Conservation (phyloP, 192 early-diverging fungal genomes). For the Coemansia sp. region DNA sequence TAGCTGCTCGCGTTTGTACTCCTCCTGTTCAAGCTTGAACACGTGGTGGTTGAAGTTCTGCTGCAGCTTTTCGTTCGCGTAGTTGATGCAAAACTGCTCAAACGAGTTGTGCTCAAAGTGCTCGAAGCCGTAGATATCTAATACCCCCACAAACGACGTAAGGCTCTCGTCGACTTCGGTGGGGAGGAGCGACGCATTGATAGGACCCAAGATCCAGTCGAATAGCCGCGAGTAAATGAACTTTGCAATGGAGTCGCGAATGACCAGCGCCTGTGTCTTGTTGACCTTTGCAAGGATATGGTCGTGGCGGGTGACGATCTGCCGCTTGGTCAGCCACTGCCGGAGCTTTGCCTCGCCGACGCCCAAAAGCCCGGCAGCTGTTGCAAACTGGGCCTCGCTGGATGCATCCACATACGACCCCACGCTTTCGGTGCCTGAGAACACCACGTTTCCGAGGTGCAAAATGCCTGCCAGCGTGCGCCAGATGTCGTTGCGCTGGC, state of each 20-base stretch:
- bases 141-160: slow-evolving; percentile 77
- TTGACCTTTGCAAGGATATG: slow-evolving; percentile 76
- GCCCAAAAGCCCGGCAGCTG: slow-evolving; percentile 80
- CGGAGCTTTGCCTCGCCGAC: slow-evolving; percentile 71
- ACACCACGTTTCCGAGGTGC: slow-evolving; percentile 85
- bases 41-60: slow-evolving; percentile 69
- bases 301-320: slow-evolving; percentile 77
- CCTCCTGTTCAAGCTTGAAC: slow-evolving; percentile 68
- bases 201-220: slow-evolving; percentile 77
- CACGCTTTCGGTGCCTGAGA: slow-evolving; percentile 57
- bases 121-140: slow-evolving; percentile 87
- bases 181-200: slow-evolving; percentile 69
- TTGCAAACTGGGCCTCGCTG: slow-evolving; percentile 66
- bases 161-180: slow-evolving; percentile 56
- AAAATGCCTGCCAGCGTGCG: slow-evolving; percentile 84
- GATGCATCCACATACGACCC: slow-evolving; percentile 66
- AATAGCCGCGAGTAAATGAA: slow-evolving; percentile 80
- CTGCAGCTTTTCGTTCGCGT: slow-evolving; percentile 86
- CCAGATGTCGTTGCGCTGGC: slow-evolving; percentile 78
- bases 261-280: slow-evolving; percentile 65
- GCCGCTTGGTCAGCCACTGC: slow-evolving; percentile 80
- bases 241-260: slow-evolving; percentile 71
- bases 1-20: slow-evolving; percentile 93
- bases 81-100: slow-evolving; percentile 79
- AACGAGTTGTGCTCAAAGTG: slow-evolving; percentile 59